phyloP scores from a whole-genome alignment of 139 green algal species.

The Chlamydomonas eustigma region DNA sequence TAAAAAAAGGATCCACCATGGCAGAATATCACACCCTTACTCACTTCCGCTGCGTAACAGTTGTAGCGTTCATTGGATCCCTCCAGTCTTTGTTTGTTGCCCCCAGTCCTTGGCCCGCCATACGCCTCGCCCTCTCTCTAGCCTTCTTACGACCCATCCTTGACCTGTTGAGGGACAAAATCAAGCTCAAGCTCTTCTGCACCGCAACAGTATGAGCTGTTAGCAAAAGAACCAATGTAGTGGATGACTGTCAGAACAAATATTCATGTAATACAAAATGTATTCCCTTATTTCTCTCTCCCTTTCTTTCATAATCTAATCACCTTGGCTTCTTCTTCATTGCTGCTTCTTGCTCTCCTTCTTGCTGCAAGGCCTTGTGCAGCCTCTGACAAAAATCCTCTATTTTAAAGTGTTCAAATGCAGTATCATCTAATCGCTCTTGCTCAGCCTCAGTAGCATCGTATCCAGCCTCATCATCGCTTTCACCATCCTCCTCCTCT shows the following conservation, averaged over 20 bases:
- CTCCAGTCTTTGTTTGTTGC: not conserved
- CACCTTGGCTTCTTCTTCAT: slow-evolving; percentile 42
- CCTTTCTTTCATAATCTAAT: too few relatives aligned
- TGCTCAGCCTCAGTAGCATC: slow-evolving; percentile 6
- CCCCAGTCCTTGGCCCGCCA: slow-evolving; percentile 25
- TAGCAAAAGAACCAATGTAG: too few relatives aligned
- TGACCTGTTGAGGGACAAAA: slow-evolving; percentile 30
- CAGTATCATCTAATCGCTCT: slow-evolving; percentile 8
- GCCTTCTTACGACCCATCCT: slow-evolving; percentile 57
- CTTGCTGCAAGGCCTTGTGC: slow-evolving; percentile 51
- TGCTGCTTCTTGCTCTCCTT: slow-evolving; percentile 57
- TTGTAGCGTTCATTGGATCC: not conserved
- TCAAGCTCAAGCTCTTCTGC: too few relatives aligned
- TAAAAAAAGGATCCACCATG: too few relatives aligned
- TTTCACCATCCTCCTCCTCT: slow-evolving; percentile 22
- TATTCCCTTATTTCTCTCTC: too few relatives aligned
- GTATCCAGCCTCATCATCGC: slow-evolving; percentile 18
- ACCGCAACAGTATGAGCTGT: too few relatives aligned
- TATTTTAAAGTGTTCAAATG: slow-evolving; percentile 45
- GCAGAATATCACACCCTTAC: too few relatives aligned
- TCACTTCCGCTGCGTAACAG: not conserved
- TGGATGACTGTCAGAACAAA: too few relatives aligned
- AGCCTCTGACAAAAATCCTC: slow-evolving; percentile 59
- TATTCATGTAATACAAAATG: too few relatives aligned
- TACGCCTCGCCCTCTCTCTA: slow-evolving; percentile 54